Percentiles rank a stretch among this genome's conserved stretches.
phyloP scores from a whole-genome alignment of 164 flowering plant species.

The Magnolia kwangsiensis region DNA sequence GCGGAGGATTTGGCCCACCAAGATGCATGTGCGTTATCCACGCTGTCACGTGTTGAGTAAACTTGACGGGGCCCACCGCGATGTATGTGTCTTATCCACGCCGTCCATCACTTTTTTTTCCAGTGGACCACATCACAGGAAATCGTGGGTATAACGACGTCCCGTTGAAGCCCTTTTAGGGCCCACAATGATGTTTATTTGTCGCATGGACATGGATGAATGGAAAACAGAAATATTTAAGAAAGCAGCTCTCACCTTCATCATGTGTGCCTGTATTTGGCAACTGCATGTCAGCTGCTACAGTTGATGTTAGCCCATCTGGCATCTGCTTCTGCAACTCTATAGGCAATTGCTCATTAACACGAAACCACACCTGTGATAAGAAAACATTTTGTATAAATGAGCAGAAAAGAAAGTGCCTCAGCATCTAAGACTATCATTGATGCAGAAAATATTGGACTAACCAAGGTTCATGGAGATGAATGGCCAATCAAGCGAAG shows the following conservation, averaged over 20 bases:
- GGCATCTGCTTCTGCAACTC: constrained; percentile 83
- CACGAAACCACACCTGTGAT: constrained; percentile 95
- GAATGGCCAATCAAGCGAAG: constrained; percentile 97
- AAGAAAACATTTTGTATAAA: constrained; percentile 19
- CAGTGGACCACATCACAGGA: too few species aligned
- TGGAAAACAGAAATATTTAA: too few species aligned
- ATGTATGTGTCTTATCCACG: too few species aligned
- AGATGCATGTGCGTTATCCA: too few species aligned
- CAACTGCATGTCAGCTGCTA: constrained; percentile 38
- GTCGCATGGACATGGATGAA: too few species aligned
- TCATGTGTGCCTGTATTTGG: constrained; percentile 26
- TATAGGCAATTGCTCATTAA: constrained; percentile 72
- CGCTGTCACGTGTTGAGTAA: too few species aligned
- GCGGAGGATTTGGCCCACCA: too few species aligned
- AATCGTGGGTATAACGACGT: too few species aligned
- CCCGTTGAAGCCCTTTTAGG: too few species aligned
- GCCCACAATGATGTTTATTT: too few species aligned
- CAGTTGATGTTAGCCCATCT: constrained; percentile 38
- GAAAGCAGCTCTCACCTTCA: constrained; percentile 42
- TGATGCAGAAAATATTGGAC: constrained; percentile 64
- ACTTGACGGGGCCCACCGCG: too few species aligned
- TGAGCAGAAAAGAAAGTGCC: constrained; percentile 22
- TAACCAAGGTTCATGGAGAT: constrained; percentile 93
- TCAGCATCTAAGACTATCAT: constrained; percentile 31
- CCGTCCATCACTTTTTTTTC: too few species aligned